Conservation (phyloP, 23 red algal species). For the Gracilaria caudata region DNA sequence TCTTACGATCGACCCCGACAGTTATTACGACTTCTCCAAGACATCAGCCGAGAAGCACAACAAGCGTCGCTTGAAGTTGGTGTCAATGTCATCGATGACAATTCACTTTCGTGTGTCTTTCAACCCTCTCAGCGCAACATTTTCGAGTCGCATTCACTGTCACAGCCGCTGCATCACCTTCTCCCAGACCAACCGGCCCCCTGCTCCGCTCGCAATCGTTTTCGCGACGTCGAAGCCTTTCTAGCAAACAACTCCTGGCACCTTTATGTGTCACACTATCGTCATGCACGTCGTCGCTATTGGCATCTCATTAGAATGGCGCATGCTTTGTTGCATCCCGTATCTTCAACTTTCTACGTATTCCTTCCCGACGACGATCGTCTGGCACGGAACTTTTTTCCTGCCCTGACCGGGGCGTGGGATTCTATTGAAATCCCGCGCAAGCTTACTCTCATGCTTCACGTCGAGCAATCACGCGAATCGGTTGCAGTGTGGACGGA, state of each 20-base stretch:
- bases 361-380: slow-evolving; percentile 93
- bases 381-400: slow-evolving; percentile 68
- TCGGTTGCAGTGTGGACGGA: slow-evolving; percentile 77
- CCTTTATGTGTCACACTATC: slow-evolving; percentile 70
- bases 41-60: slow-evolving; percentile 57
- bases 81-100: slow-evolving; percentile 92
- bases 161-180: slow-evolving; percentile 14
- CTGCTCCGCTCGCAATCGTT: slow-evolving; percentile 59
- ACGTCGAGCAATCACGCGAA: slow-evolving; percentile 76
- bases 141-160: slow-evolving; percentile 37
- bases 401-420: slow-evolving; percentile 33
- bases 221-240: slow-evolving; percentile 47
- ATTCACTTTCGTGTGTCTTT: slow-evolving; percentile 69
- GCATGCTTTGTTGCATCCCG: slow-evolving; percentile 47
- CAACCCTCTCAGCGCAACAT: slow-evolving; percentile 36
- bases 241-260: slow-evolving; percentile 52
- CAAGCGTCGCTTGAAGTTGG: slow-evolving; percentile 10
- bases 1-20: slow-evolving; percentile 80
- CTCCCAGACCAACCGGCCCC: neutral
- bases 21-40: slow-evolving; percentile 55
- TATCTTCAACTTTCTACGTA: slow-evolving; percentile 58
- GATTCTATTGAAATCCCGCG: slow-evolving; percentile 35
- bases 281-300: slow-evolving; percentile 71
- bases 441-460: slow-evolving; percentile 86
- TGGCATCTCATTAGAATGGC: slow-evolving; percentile 82